phyloP scores from a whole-genome alignment of 768 basidiomycete species.

The Russula olivacea region DNA sequence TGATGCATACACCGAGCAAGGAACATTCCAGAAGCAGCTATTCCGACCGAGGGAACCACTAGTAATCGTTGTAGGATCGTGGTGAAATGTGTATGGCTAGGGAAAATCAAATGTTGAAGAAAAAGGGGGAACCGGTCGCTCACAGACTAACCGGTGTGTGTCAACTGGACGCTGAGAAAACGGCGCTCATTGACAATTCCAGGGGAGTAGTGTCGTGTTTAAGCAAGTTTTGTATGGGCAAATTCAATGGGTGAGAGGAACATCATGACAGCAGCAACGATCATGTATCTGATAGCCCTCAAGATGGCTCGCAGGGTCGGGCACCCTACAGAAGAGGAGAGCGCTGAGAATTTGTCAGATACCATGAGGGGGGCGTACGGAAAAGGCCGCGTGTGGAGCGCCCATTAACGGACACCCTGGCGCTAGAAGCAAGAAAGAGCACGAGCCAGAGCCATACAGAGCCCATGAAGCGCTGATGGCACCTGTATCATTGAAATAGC shows the following conservation, averaged over 20 bases:
- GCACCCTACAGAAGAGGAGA: neutral
- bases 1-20: neutral
- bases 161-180: neutral
- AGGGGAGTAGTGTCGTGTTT: neutral
- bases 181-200: neutral
- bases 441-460: neutral
- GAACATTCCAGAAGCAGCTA: neutral
- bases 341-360: neutral
- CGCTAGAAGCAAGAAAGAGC: constrained; percentile 3
- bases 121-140: neutral
- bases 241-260: neutral
- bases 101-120: neutral
- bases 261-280: neutral
- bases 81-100: neutral
- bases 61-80: neutral
- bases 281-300: constrained; percentile 5
- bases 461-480: neutral
- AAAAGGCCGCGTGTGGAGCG: neutral
- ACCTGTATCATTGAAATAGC: neutral
- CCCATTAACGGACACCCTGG: neutral
- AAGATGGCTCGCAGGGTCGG: constrained; percentile 6
- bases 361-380: neutral
- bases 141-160: neutral
- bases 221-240: neutral
- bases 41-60: neutral